These are phyloP conservation scores for Cyclostephanos tholiformis DNA, from an alignment of 108 stramenopile species.

Conservation along the genomic window DNA sequence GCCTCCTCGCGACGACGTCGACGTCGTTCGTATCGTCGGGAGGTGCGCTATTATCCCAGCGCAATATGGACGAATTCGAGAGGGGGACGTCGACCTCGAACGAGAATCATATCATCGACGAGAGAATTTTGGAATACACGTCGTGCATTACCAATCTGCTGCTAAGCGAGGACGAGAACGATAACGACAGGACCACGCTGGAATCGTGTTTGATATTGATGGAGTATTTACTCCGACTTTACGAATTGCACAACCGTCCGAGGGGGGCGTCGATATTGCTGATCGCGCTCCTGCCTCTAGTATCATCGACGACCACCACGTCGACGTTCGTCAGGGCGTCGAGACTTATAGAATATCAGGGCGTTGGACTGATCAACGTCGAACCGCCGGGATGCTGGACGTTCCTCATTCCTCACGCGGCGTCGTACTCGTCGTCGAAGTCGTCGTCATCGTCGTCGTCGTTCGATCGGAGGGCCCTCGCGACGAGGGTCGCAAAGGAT, in stretches of 20 bases:
- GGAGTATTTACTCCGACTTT: conserved; percentile 75
- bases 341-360: background rate
- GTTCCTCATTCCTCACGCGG: conserved; percentile 69
- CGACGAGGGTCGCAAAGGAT: conserved; percentile 60
- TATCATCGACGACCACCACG: background rate
- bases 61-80: conserved; percentile 41
- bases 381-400: conserved; percentile 51
- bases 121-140: conserved; percentile 13
- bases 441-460: background rate
- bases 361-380: conserved; percentile 59
- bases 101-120: conserved; percentile 42
- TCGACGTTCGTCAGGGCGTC: background rate
- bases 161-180: background rate
- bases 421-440: conserved; percentile 7
- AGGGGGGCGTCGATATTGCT: conserved; percentile 43
- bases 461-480: conserved; percentile 47
- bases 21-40: conserved; percentile 2
- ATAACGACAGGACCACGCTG: conserved; percentile 13
- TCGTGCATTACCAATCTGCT: conserved; percentile 18
- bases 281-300: conserved; percentile 49
- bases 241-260: conserved; percentile 69
- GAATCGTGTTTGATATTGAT: conserved; percentile 52
- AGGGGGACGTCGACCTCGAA: conserved; percentile 38
- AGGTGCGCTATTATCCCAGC: background rate
- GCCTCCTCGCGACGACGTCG: conserved; percentile 4